Evolutionary conservation across 371 early-diverging fungal species (phyloP), one percentile per base, ranked within the genome.

Genomic region (Mucor lusitanicus): DNA sequence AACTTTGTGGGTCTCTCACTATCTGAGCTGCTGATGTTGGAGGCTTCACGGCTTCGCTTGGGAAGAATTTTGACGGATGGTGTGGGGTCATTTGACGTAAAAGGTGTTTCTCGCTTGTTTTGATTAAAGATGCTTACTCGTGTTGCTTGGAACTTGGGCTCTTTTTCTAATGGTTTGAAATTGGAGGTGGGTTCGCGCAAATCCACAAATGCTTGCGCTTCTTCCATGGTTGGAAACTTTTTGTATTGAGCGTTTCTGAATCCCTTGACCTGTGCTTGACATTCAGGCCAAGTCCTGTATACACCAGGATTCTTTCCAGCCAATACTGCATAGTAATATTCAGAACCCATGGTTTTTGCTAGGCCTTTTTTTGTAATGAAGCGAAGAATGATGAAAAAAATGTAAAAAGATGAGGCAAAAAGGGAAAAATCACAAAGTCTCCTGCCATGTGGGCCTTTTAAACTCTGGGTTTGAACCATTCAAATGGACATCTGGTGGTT

Each of bases 241-340:
- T 90, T 91, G 73, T 68, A 89, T 50, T 72, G 65, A 32, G 92
- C 89, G 15, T 79, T 75, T 3, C 80, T 71, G 44, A 80, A 87
- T 0, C 87, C 85, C 19, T 74, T 62, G 7, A 88, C 85, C 33
- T 87, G 77, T 25, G 65, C 67, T 61, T 89, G 69, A 67, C 92
- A 92, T 61, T 87, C 90, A 9, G 77, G 59, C 88, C 91, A 91
- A 0, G 81, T 70, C 6, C 71, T 64, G 65, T 84, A 91, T 6
- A 91, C 70, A 19, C 91, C 91, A 17, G 79, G 70, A 1, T 63
- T 64, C 30, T 80, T 78, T 9, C 91, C 91, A 5, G 63, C 61
- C 3, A 81, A 81, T 0, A 91, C 91, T 21, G 90, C 91, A 63
- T 91, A 91, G 61, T 67, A 84, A 21, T 61, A 73, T n/a, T 25